These are phyloP conservation scores for Lactarius akahatsu DNA, from an alignment of 768 basidiomycete genomes.

Conservation along the genomic window DNA sequence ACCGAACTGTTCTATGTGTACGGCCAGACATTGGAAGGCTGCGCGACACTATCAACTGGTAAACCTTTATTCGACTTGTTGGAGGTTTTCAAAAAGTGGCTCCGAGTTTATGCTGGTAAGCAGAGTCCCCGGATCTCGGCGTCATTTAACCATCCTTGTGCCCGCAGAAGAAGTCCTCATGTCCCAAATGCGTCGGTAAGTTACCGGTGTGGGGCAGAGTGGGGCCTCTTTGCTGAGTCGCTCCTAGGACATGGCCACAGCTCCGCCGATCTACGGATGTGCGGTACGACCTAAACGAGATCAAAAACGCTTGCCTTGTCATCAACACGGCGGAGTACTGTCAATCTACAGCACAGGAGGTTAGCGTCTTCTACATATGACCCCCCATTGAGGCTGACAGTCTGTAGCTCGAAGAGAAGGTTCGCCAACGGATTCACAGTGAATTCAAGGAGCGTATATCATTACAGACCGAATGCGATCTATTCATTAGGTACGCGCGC, in stretches of 20 bases:
- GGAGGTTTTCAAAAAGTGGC: constrained; percentile 87
- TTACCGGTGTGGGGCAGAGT: background rate
- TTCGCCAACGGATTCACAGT: constrained; percentile 75
- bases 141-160: constrained; percentile 25
- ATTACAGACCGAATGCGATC: constrained; percentile 81
- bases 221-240: background rate
- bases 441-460: constrained; percentile 77
- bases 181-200: constrained; percentile 68
- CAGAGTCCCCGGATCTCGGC: constrained; percentile 6
- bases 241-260: constrained; percentile 41
- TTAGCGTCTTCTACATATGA: constrained; percentile 31
- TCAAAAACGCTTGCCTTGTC: constrained; percentile 82
- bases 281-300: constrained; percentile 68
- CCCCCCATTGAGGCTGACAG: constrained; percentile 1
- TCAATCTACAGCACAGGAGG: constrained; percentile 86
- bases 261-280: constrained; percentile 74
- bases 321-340: constrained; percentile 99
- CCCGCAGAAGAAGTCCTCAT: constrained; percentile 83
- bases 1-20: constrained; percentile 98
- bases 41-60: constrained; percentile 84
- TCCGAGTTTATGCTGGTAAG: constrained; percentile 87
- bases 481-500: constrained; percentile 76
- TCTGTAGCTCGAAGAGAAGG: constrained; percentile 84
- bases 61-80: constrained; percentile 81
- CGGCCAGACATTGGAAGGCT: constrained; percentile 91